Conservation (phyloP, 139 green algal genomes). For the Pedinophyceae sp. region DNA sequence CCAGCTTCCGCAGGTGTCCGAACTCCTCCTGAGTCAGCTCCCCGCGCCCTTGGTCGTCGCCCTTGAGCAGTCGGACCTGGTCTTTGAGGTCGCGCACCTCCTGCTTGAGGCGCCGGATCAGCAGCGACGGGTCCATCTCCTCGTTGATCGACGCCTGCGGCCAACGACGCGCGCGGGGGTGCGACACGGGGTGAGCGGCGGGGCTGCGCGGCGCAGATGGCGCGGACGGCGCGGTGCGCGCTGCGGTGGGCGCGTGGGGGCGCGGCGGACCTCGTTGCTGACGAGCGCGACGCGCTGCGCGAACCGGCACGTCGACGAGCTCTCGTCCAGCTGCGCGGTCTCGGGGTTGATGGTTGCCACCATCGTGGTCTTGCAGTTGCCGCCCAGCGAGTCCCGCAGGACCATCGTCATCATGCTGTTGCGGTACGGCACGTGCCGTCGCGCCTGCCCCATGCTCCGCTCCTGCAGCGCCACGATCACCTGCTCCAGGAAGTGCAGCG, state of each 20-base stretch:
- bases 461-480: constrained; percentile 38
- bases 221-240: no score
- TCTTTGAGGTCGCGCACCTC: constrained; percentile 54
- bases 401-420: constrained; percentile 77
- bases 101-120: constrained; percentile 37
- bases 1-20: constrained; percentile 27
- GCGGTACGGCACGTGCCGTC: constrained; percentile 69
- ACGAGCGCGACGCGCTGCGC: constrained; percentile 77
- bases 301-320: constrained; percentile 82
- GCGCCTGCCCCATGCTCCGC: constrained; percentile 3
- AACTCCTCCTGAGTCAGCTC: constrained; percentile 48
- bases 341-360: constrained; percentile 43
- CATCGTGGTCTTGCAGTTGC: constrained; percentile 74
- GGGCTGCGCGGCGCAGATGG: no score
- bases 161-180: no score
- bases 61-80: constrained; percentile 48
- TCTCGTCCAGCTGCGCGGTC: constrained; percentile 49
- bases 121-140: constrained; percentile 58
- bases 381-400: constrained; percentile 55
- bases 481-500: constrained; percentile 70
- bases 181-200: no score
- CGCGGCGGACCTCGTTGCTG: constrained; percentile 42
- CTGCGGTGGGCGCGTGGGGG: no score
- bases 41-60: constrained; percentile 26
- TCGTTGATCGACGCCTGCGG: constrained; percentile 65